These are phyloP conservation scores for Tilletia setariae DNA, from an alignment of 1,284 basidiomycete genomes.

Conservation along the genomic window DNA sequence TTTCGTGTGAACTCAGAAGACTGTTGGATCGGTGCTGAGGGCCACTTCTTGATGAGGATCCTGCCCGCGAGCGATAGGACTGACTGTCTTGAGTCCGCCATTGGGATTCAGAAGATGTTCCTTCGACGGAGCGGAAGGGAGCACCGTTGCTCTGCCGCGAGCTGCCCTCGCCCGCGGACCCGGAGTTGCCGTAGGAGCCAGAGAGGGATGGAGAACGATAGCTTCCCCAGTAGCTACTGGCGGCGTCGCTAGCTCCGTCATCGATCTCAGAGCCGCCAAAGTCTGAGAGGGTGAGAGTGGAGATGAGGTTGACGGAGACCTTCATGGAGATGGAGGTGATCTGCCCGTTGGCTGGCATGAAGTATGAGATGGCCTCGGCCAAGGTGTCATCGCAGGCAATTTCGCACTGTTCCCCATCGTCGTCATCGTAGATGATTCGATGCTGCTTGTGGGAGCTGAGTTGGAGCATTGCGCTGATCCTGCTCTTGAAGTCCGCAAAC, in stretches of 20 bases:
- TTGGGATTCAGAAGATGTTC: not conserved
- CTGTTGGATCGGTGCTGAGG: too few species aligned
- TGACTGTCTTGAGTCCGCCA: not conserved
- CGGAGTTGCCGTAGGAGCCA: not conserved
- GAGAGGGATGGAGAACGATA: slow-evolving; percentile 4
- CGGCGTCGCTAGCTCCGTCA: slow-evolving; percentile 1
- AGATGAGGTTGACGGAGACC: slow-evolving; percentile 10
- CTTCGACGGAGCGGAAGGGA: not conserved
- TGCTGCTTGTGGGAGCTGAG: slow-evolving; percentile 14
- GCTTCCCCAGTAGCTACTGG: slow-evolving; percentile 14
- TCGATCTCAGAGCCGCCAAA: slow-evolving; percentile 12
- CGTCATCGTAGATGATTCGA: slow-evolving; percentile 16
- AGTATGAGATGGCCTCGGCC: slow-evolving; percentile 14
- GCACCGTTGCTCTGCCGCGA: not conserved
- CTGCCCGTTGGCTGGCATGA: slow-evolving; percentile 13
- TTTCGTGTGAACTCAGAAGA: too few species aligned
- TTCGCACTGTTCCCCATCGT: slow-evolving; percentile 18
- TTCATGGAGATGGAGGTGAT: slow-evolving; percentile 3
- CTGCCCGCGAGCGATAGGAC: too few species aligned
- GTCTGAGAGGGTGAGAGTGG: slow-evolving; percentile 10
- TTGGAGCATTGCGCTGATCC: slow-evolving; percentile 6
- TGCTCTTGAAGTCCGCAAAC: not conserved
- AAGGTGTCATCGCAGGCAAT: slow-evolving; percentile 14
- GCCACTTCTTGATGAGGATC: too few species aligned
- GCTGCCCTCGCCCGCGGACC: not conserved